Evolutionary conservation across 345 rosid genomes (phyloP).

Genomic region (Murraya paniculata): DNA sequence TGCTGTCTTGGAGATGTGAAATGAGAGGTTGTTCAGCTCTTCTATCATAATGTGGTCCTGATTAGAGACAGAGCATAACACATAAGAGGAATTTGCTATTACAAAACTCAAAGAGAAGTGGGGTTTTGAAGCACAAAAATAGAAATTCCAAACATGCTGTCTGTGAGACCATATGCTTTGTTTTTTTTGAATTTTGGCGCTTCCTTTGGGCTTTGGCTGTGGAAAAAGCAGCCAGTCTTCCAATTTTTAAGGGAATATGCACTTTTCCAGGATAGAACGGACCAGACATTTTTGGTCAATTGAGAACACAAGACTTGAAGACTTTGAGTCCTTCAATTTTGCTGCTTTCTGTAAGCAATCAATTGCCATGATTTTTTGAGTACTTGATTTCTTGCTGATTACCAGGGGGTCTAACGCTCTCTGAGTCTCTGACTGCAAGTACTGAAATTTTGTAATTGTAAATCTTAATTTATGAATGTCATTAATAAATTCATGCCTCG

Average conservation of each 20-base stretch:
- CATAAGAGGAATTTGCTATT: neutral
- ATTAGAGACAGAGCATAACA: neutral
- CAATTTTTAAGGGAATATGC: slow-evolving; percentile 10
- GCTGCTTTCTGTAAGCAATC: neutral
- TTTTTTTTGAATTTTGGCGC: neutral
- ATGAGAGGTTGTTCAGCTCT: neutral
- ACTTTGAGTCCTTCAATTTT: neutral
- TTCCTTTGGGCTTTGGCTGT: neutral
- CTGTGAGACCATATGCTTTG: neutral
- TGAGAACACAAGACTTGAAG: neutral
- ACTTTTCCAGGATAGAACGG: neutral
- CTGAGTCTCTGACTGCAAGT: no score
- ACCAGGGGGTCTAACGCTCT: neutral
- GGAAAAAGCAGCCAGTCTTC: slow-evolving; percentile 4
- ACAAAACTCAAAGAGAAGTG: slow-evolving; percentile 2
- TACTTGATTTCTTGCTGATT: neutral
- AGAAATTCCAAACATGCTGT: neutral
- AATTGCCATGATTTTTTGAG: neutral
- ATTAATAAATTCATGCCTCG: neutral
- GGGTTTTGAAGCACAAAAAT: slow-evolving; percentile 12
- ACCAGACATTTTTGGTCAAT: neutral
- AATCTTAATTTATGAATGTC: neutral
- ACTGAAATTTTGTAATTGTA: neutral
- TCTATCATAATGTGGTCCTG: neutral
- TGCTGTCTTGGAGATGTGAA: neutral